These are phyloP conservation scores for Geosiphon pyriformis DNA, from an alignment of 192 early-diverging fungal genomes.

Conservation along the genomic window DNA sequence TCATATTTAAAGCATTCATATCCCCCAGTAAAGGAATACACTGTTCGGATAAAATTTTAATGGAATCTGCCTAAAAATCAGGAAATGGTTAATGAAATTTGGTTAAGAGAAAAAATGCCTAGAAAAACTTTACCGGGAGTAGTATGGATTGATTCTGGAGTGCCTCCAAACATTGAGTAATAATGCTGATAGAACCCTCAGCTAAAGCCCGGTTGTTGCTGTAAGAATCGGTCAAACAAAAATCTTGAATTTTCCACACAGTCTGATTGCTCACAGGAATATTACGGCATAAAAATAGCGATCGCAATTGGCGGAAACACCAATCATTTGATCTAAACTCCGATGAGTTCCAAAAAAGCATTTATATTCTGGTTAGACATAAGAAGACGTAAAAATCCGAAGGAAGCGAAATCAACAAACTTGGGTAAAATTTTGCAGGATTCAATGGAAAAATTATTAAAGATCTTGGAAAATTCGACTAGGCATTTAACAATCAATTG, in stretches of 20 bases:
- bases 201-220: background rate
- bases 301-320: background rate
- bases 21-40: constrained; percentile 10
- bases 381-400: background rate
- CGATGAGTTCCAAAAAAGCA: background rate
- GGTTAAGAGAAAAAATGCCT: background rate
- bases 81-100: background rate
- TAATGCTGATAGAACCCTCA: background rate
- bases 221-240: constrained; percentile 3
- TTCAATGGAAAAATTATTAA: background rate
- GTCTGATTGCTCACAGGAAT: background rate
- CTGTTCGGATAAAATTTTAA: constrained; percentile 16
- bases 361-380: background rate
- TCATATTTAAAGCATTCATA: background rate
- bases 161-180: constrained; percentile 15
- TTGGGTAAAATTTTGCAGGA: background rate
- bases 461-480: constrained; percentile 14
- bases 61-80: background rate
- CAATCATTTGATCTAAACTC: constrained; percentile 3
- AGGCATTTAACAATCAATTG: constrained; percentile 14
- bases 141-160: background rate
- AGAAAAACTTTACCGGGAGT: background rate
- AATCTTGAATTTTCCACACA: background rate
- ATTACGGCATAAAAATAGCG: background rate
- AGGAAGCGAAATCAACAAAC: background rate